Conservation (phyloP, 768 basidiomycete genomes). For the Collybiopsis luxurians region DNA sequence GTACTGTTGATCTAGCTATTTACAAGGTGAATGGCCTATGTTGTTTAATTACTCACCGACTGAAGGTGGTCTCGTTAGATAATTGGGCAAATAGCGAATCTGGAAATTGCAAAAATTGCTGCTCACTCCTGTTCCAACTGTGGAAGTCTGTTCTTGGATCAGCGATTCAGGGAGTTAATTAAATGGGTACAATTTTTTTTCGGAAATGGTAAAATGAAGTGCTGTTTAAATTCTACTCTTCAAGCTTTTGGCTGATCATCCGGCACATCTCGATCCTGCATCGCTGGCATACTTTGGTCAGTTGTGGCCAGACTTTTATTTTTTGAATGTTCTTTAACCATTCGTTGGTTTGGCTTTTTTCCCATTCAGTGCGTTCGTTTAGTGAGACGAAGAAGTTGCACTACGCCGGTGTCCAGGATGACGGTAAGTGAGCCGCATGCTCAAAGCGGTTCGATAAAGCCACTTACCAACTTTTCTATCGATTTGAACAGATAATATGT, state of each 20-base stretch:
- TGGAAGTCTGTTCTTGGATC: constrained; percentile 83
- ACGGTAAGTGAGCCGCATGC: constrained; percentile 46
- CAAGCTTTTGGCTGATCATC: constrained; percentile 78
- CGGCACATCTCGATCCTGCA: constrained; percentile 77
- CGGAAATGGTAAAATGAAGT: too few species aligned
- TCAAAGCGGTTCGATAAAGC: background rate
- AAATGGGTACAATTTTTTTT: constrained; percentile 35
- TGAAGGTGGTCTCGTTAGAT: too few species aligned
- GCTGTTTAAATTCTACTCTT: too few species aligned
- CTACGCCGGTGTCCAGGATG: constrained; percentile 71
- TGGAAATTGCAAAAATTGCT: constrained; percentile 92
- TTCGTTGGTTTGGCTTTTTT: too few species aligned
- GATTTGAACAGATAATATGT: constrained; percentile 69
- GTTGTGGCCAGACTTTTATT: too few species aligned
- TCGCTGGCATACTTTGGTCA: constrained; percentile 79
- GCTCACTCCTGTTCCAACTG: constrained; percentile 86
- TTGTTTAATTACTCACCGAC: too few species aligned
- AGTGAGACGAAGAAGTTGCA: constrained; percentile 85
- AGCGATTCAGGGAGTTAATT: constrained; percentile 82
- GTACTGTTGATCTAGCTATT: constrained; percentile 61
- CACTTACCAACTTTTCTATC: background rate
- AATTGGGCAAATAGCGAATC: constrained; percentile 71
- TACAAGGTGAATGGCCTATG: constrained; percentile 48
- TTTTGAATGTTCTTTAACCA: too few species aligned
- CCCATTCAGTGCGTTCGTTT: constrained; percentile 85